Conservation (phyloP, 2,329 filamentous ascomycete genomes). For the Pestalotiopsis sp. region DNA sequence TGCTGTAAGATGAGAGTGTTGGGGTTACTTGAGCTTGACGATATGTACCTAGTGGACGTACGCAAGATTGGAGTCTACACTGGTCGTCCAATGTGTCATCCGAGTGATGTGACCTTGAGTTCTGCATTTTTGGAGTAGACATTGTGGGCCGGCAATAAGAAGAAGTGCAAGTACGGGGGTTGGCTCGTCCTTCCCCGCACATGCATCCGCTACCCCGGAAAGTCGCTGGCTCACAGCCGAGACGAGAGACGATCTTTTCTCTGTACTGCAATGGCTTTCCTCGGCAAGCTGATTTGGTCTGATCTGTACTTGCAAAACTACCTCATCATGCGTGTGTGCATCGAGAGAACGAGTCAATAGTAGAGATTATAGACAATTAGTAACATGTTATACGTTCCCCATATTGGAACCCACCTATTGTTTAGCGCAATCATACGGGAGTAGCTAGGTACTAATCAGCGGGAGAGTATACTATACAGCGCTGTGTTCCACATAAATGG, state of each 20-base stretch:
- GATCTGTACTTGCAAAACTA: background rate
- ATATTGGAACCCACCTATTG: background rate
- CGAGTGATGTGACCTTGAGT: background rate
- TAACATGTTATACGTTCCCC: background rate
- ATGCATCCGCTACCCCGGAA: constrained; percentile 15
- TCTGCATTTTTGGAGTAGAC: background rate
- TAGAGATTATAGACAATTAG: background rate
- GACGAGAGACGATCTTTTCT: background rate
- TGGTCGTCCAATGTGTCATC: background rate
- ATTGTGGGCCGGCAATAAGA: background rate
- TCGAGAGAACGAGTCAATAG: background rate
- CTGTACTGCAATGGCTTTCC: background rate
- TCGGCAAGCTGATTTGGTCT: background rate
- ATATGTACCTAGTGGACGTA: background rate
- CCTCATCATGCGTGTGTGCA: background rate
- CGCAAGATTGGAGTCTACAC: background rate
- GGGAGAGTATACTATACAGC: no score
- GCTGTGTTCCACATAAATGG: background rate
- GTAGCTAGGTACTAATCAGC: no score
- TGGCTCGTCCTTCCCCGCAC: constrained; percentile 12
- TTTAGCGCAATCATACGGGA: background rate
- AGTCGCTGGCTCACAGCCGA: background rate
- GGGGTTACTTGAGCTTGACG: background rate
- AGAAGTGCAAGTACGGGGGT: background rate
- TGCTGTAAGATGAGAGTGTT: background rate